Base-by-base conservation (phyloP, 305 asterid genomes). In the Ilex paraguariensis region DNA sequence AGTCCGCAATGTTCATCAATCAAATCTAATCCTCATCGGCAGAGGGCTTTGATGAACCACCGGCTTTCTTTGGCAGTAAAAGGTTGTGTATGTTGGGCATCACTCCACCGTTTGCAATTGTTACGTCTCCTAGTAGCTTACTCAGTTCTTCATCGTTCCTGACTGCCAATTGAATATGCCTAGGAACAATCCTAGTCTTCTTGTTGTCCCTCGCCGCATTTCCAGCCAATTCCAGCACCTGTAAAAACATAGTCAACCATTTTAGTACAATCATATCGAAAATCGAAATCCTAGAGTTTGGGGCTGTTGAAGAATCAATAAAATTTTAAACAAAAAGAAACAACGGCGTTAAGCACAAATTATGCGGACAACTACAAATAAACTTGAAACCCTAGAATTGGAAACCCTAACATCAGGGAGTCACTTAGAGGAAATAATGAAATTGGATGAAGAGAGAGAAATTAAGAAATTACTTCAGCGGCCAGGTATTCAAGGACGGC, bases 401-500 rank as follows among this genome's bases (percentile, higher is more conserved):
- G 28, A 61, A 73, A 61, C 72, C 72, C 66, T 60, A 66, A 50
- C 67, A 56, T 46, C 16, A 45, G 56, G 44, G 30, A 13, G 9
- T 31, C 33, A 11, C 21, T 40, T 45, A 48, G 3, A 21, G 21
- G 28, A 21, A 21, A 31, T 6, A 31, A 12, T 45, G 7, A 39
- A 10, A 45, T 10, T 50, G n/a, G 10, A 31, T 0, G 61, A 62
- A 54, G 13, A 50, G 14, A n/a, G n/a, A n/a, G 15, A 50, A 50
- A 50, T 9, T 9, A 50, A 50, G 14, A 28, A 16, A 12, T 12
- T 73, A 88, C 95, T 91, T 90, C 92, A 33, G 84, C 90, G 0
- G 92, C 95, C 0, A 90, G 90, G 62, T 90, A 90, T 61, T 90
- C 97, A 1, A 90, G 92, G 15, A 90, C 95, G 3, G 87, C 91